A percentile compares a stretch with the other conserved stretches of the same genome.
These are phyloP conservation scores for Cercospora zeina DNA, from an alignment of 2,329 filamentous ascomycete genomes.

Conservation along the genomic window DNA sequence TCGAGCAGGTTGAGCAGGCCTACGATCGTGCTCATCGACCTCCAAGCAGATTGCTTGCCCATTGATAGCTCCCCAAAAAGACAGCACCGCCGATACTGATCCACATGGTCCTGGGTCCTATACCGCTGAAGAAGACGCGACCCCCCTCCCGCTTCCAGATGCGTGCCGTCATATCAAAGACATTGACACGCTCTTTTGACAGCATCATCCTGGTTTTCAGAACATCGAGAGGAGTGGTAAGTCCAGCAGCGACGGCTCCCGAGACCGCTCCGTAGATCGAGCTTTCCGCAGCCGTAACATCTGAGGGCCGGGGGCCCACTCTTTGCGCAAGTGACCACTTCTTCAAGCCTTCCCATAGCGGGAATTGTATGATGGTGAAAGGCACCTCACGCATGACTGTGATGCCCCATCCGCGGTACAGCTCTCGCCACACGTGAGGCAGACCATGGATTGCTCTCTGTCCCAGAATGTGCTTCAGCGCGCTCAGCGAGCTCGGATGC, in stretches of 20 bases:
- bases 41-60: constrained; percentile 73
- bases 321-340: constrained; percentile 57
- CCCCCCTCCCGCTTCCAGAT: constrained; percentile 67
- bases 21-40: constrained; percentile 39
- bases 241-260: constrained; percentile 79
- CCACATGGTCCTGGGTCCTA: constrained; percentile 85
- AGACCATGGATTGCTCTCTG: constrained; percentile 46
- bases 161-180: constrained; percentile 59
- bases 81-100: constrained; percentile 93
- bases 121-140: constrained; percentile 70
- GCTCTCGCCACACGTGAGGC: constrained; percentile 69
- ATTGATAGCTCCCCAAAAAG: constrained; percentile 92
- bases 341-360: constrained; percentile 94
- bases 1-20: not conserved
- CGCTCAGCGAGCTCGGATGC: constrained; percentile 67
- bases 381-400: constrained; percentile 95
- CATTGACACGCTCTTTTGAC: constrained; percentile 65
- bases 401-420: constrained; percentile 90
- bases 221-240: constrained; percentile 93
- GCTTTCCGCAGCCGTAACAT: constrained; percentile 72
- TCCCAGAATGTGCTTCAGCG: constrained; percentile 67
- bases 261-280: constrained; percentile 80
- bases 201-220: constrained; percentile 97
- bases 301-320: constrained; percentile 42
- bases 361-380: constrained; percentile 96